Base-by-base conservation (phyloP, 2,329 filamentous ascomycete genomes). In the Botrytis elliptica region DNA sequence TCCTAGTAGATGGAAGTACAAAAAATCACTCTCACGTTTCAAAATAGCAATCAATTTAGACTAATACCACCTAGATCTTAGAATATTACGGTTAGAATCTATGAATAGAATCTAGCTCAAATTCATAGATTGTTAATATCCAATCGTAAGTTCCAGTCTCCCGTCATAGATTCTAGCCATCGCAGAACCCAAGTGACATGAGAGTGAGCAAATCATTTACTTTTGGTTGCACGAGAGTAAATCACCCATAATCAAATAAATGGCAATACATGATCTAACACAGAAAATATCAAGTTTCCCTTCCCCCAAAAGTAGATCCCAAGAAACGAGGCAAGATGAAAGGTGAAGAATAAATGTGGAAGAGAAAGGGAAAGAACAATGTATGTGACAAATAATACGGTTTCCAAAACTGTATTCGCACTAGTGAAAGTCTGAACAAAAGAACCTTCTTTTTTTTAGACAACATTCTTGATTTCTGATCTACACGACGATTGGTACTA, bases 371-470 rank as follows among this genome's bases (percentile, higher is more conserved):
- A 52, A 52, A n/a, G 25, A n/a, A 2, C 49, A 52, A 16, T 52
- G 1, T 52, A n/a, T 25, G 12, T 52, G 49, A 52, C 49, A 16
- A 25, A 52, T 52, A n/a, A 52, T 14, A n/a, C 25, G 25, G 49
- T n/a, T n/a, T 16, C 5, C 10, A 3, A n/a, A n/a, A n/a, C 22
- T 3, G n/a, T 16, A 0, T n/a, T 16, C 49, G 16, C 4, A n/a
- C 3, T 52, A n/a, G 25, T 52, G 12, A 16, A n/a, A 25, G 25
- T n/a, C 3, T 7, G 49, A 16, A n/a, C 5, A 16, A 16, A 55
- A n/a, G 25, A 55, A 55, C 6, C 2, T 12, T 16, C 14, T 25
- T 7, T n/a, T 16, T 49, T 16, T 14, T 16, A 9, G 25, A 55
- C 25, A 52, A n/a, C 0, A n/a, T 16, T 8, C 7, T 55, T 16